Percentiles rank a stretch among this genome's conserved stretches.
Evolutionary conservation across 176 grass and related monocot species (phyloP).

Genomic region (Carex parvula): DNA sequence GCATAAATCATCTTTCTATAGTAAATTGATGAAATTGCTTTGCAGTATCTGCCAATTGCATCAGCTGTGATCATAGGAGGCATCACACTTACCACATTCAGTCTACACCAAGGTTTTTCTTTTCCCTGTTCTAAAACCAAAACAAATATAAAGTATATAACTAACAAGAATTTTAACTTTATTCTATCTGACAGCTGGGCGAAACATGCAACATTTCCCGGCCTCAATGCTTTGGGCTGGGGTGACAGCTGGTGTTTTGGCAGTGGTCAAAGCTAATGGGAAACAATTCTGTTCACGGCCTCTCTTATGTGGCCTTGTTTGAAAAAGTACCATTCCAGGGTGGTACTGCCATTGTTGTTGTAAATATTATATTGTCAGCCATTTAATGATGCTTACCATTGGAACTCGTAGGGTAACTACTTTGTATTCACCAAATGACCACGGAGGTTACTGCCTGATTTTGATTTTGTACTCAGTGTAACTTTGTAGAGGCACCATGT

Average conservation of each 20-base stretch:
- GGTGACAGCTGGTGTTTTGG: constrained; percentile 71
- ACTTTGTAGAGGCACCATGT: constrained; percentile 3
- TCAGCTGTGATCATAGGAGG: constrained; percentile 88
- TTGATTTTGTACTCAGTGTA: background rate
- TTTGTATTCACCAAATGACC: background rate
- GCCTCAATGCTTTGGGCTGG: constrained; percentile 61
- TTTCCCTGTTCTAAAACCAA: background rate
- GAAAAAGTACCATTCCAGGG: background rate
- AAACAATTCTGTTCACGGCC: constrained; percentile 94
- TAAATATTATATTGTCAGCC: constrained; percentile 10
- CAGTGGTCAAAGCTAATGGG: constrained; percentile 89
- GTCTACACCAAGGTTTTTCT: constrained; percentile 76
- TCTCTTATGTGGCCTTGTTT: constrained; percentile 69
- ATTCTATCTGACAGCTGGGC: constrained; percentile 38
- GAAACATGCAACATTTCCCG: constrained; percentile 49
- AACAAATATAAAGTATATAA: background rate
- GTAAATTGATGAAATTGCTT: constrained; percentile 8
- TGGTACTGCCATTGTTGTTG: constrained; percentile 15
- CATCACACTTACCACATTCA: constrained; percentile 74
- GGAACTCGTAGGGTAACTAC: background rate
- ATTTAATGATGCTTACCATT: background rate
- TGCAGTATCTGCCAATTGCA: constrained; percentile 84
- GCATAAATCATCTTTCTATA: constrained; percentile 18
- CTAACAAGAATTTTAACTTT: background rate
- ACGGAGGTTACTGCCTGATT: background rate